Conservation (phyloP, 1,139 yeast genomes). For the Debaryomyces sp. region DNA sequence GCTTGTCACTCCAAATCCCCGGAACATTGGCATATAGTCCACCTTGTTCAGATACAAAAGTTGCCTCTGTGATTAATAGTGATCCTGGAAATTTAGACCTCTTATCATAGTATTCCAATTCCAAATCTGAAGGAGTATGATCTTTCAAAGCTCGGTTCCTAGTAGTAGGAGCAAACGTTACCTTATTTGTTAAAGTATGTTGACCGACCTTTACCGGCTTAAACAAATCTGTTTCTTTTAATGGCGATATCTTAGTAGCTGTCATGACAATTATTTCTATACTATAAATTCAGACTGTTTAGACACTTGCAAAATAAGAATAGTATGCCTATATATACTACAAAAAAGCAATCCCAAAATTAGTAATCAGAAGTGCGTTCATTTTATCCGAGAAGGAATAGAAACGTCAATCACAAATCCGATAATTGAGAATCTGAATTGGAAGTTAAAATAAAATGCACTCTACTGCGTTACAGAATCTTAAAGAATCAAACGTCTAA, state of each 20-base stretch:
- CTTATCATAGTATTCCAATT: conserved; percentile 52
- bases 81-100: conserved; percentile 59
- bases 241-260: neutral
- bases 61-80: conserved; percentile 47
- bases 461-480: too few relatives aligned
- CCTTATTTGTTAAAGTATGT: conserved; percentile 38
- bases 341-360: neutral
- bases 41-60: conserved; percentile 27
- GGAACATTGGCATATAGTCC: conserved; percentile 52
- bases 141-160: conserved; percentile 47
- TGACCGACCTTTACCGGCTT: conserved; percentile 6
- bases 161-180: conserved; percentile 59
- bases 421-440: too few relatives aligned
- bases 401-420: too few relatives aligned
- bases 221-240: conserved; percentile 9
- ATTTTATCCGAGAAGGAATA: neutral
- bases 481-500: too few relatives aligned
- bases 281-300: neutral
- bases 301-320: neutral
- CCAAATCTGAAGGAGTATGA: conserved; percentile 49
- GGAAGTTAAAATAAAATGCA: too few relatives aligned
- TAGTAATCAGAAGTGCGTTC: neutral
- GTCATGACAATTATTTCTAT: neutral
- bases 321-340: neutral
- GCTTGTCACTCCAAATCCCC: conserved; percentile 54